Conservation (phyloP, 495 filamentous ascomycete genomes). For the Penicillium parvum region DNA sequence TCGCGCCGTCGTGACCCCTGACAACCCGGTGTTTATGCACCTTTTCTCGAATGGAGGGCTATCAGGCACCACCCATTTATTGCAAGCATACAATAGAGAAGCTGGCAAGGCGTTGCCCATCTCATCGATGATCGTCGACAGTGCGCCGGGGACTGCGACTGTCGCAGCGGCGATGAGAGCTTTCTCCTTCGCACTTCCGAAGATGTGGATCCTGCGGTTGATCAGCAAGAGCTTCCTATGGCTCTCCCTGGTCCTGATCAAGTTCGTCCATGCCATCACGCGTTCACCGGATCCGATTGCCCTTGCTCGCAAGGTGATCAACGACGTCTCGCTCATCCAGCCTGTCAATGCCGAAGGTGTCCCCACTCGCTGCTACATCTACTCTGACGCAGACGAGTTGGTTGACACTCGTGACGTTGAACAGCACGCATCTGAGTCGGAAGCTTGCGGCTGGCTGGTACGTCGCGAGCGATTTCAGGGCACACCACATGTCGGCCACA, state of each 20-base stretch:
- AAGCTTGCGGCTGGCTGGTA: conserved; percentile 32
- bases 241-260: conserved; percentile 16
- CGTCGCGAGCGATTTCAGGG: conserved; percentile 35
- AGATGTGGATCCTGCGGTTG: conserved; percentile 28
- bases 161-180: conserved; percentile 26
- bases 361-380: conserved; percentile 39
- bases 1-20: conserved; percentile 15
- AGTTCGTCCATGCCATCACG: conserved; percentile 11
- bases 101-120: conserved; percentile 32
- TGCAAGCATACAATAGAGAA: conserved; percentile 28
- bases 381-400: conserved; percentile 42
- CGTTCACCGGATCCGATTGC: conserved; percentile 23
- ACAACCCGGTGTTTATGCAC: conserved; percentile 34
- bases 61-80: conserved; percentile 26
- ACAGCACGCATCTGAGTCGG: conserved; percentile 36
- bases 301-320: conserved; percentile 25
- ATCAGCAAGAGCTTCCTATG: conserved; percentile 26
- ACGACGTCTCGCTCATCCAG: conserved; percentile 26
- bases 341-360: conserved; percentile 13
- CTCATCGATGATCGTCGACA: conserved; percentile 38
- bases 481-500: conserved; percentile 43
- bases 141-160: conserved; percentile 37
- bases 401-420: conserved; percentile 38
- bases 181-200: conserved; percentile 35
- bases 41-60: conserved; percentile 45